Conservation (phyloP, 805 yeast genomes). For the Saccharomycopsis amapae region DNA sequence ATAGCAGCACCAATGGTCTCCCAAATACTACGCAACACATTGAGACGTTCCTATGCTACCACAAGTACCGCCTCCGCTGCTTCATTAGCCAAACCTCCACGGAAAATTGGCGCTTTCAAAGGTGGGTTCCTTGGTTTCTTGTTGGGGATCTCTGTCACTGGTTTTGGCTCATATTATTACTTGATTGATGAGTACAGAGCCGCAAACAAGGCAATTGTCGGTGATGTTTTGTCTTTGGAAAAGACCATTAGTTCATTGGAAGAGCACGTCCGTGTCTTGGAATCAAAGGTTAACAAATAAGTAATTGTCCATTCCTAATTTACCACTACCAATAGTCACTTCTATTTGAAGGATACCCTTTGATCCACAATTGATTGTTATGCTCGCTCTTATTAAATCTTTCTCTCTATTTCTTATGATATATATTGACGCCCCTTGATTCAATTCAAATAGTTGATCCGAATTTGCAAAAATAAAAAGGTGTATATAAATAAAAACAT, state of each 20-base stretch:
- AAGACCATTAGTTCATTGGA: constrained; percentile 62
- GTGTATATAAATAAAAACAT: too few relatives aligned
- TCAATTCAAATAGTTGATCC: too few relatives aligned
- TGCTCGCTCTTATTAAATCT: background rate
- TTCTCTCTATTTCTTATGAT: too few relatives aligned
- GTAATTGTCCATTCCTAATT: too few relatives aligned
- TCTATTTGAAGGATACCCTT: too few relatives aligned
- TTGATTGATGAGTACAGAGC: constrained; percentile 69
- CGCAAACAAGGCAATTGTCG: constrained; percentile 63
- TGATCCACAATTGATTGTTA: background rate
- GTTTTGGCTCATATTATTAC: constrained; percentile 70
- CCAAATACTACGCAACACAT: constrained; percentile 2
- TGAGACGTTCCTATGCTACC: background rate
- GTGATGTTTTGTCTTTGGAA: constrained; percentile 68
- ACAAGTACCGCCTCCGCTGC: background rate
- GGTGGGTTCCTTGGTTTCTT: constrained; percentile 67
- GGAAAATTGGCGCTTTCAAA: constrained; percentile 35
- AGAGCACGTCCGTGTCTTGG: constrained; percentile 58
- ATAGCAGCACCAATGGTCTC: background rate
- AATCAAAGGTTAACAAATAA: constrained; percentile 28
- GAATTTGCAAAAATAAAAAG: too few relatives aligned
- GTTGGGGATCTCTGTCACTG: constrained; percentile 67
- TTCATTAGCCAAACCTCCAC: constrained; percentile 13
- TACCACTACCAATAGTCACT: too few relatives aligned
- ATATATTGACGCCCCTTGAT: too few relatives aligned